Evolutionary conservation across 2,329 filamentous ascomycete species (phyloP).

Genomic region (Microsporum canis): DNA sequence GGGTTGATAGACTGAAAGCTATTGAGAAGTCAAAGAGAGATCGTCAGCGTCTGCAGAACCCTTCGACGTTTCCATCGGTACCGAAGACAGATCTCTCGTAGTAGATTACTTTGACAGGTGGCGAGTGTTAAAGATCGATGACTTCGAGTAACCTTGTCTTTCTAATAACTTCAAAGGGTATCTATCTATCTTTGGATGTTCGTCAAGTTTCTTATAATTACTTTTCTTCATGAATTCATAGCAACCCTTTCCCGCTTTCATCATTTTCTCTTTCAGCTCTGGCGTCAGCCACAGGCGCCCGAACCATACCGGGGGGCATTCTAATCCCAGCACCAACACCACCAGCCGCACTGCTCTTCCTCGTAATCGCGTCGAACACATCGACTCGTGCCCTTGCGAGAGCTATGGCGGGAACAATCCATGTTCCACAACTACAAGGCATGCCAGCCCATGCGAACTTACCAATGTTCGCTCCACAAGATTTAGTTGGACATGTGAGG

Average conservation of each 20-base stretch:
- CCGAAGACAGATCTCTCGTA: conserved; percentile 46
- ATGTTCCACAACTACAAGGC: conserved; percentile 78
- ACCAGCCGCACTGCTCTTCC: conserved; percentile 14
- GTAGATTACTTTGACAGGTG: not conserved
- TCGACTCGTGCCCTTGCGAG: conserved; percentile 74
- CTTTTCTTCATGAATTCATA: not conserved
- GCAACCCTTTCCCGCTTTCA: not conserved
- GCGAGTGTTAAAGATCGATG: not conserved
- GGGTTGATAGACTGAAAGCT: conserved; percentile 65
- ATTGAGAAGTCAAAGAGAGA: conserved; percentile 71
- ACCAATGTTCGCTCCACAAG: conserved; percentile 73
- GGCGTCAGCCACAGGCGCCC: not conserved
- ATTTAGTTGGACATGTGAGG: conserved; percentile 65
- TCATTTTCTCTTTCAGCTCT: not conserved
- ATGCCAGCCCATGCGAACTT: conserved; percentile 96
- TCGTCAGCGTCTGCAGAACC: conserved; percentile 66
- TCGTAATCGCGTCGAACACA: conserved; percentile 40
- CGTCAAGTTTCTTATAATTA: not conserved
- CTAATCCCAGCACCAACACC: conserved; percentile 27
- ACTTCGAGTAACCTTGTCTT: not conserved
- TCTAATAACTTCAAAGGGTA: not conserved
- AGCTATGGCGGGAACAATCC: conserved; percentile 85
- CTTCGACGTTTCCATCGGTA: conserved; percentile 72
- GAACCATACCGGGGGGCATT: conserved; percentile 30
- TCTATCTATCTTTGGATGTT: not conserved